Conservation (phyloP, 352 stramenopile genomes). For the Phytophthora brassicae region DNA sequence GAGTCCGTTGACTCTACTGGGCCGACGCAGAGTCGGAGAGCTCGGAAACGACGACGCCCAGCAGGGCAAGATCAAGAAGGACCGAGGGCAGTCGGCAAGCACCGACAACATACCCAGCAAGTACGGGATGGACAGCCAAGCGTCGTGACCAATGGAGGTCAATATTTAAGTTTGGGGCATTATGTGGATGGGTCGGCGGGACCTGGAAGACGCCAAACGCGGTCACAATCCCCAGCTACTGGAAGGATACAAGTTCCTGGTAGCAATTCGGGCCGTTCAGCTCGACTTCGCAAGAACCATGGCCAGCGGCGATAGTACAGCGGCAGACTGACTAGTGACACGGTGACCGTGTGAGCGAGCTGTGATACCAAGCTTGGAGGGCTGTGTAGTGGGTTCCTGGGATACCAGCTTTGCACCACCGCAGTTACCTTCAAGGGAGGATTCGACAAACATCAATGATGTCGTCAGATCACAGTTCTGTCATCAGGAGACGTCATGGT, state of each 20-base stretch:
- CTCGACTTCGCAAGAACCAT: not conserved
- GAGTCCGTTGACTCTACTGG: not conserved
- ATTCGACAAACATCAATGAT: no score
- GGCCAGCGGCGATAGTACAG: not conserved
- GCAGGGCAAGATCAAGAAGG: not conserved
- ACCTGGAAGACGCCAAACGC: not conserved
- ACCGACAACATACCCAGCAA: not conserved
- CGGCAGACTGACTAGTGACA: not conserved
- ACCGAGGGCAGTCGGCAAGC: no score
- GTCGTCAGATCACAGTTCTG: no score
- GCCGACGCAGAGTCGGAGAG: not conserved
- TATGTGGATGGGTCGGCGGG: not conserved
- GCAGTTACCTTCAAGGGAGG: no score
- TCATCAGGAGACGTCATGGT: no score
- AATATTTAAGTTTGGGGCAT: not conserved
- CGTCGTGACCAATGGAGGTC: not conserved
- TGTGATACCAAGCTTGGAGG: not conserved
- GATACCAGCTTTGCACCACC: no score
- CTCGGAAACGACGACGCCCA: not conserved
- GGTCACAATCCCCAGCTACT: not conserved
- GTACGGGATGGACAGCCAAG: not conserved
- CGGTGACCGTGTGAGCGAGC: not conserved
- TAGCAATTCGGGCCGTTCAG: not conserved
- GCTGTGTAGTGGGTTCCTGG: not conserved
- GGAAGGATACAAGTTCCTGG: not conserved